These are phyloP conservation scores for Monilinia fructicola DNA, from an alignment of 2,329 filamentous ascomycete species.

Conservation along the genomic window DNA sequence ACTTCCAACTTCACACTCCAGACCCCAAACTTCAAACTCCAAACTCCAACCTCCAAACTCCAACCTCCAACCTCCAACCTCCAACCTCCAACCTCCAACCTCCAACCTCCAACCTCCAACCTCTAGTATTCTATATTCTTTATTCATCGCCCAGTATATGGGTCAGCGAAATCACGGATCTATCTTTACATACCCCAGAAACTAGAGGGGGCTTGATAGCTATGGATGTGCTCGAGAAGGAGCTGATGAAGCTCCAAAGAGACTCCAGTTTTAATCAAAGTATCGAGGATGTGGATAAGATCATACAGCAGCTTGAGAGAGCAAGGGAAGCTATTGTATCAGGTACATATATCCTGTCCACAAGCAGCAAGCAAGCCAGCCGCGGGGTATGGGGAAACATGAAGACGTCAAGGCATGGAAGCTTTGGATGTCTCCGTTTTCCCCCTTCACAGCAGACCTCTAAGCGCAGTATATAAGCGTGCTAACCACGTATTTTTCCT, in stretches of 20 bases:
- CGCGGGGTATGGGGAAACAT: background rate
- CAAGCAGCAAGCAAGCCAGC: slow-evolving; percentile 2
- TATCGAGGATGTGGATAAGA: slow-evolving; percentile 75
- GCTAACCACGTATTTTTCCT: slow-evolving; percentile 29
- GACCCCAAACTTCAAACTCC: no score
- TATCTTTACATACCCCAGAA: background rate
- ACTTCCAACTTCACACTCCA: no score
- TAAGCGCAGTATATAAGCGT: background rate
- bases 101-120: no score
- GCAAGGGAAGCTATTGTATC: slow-evolving; percentile 72
- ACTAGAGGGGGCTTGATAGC: slow-evolving; percentile 31
- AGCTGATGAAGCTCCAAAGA: slow-evolving; percentile 38
- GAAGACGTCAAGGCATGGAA: background rate
- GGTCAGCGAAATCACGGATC: background rate
- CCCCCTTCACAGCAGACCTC: background rate
- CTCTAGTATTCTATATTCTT: no score
- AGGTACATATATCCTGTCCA: slow-evolving; percentile 50
- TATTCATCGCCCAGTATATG: background rate
- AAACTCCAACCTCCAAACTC: no score
- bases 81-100: no score
- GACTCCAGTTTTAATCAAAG: slow-evolving; percentile 40
- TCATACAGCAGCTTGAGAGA: slow-evolving; percentile 72
- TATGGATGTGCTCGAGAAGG: slow-evolving; percentile 40
- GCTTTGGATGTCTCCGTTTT: slow-evolving; percentile 21
- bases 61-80: no score